Conservation (phyloP, 257 asterid species). For the Apocynum venetum region DNA sequence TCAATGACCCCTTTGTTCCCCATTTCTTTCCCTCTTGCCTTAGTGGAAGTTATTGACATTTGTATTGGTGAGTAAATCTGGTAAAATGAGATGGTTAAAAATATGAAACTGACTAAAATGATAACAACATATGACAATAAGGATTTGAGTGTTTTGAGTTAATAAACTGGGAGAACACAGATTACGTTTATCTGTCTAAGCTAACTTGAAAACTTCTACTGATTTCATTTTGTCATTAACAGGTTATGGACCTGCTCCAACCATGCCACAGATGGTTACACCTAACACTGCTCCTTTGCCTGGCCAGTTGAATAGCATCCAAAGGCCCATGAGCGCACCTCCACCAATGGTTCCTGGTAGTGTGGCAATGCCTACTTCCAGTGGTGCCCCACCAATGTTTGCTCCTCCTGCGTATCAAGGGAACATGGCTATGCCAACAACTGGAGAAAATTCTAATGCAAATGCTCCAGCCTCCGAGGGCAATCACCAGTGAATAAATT, state of each 20-base stretch:
- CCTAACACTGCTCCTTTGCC: slow-evolving; percentile 69
- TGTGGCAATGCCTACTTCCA: slow-evolving; percentile 41
- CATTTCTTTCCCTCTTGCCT: background rate
- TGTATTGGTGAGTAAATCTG: background rate
- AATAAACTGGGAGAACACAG: background rate
- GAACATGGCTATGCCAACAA: slow-evolving; percentile 38
- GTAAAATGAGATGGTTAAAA: background rate
- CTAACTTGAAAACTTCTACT: background rate
- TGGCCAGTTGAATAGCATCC: slow-evolving; percentile 68
- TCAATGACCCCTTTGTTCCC: background rate
- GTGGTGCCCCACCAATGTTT: slow-evolving; percentile 55
- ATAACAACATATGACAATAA: background rate
- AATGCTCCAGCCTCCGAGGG: slow-evolving; percentile 42
- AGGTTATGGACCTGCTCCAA: slow-evolving; percentile 51
- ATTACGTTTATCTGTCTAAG: background rate
- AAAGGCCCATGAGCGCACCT: slow-evolving; percentile 50
- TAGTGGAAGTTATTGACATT: background rate
- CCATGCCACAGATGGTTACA: slow-evolving; percentile 57
- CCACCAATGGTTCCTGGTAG: slow-evolving; percentile 61
- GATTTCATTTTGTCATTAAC: slow-evolving; percentile 12
- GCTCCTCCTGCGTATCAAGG: slow-evolving; percentile 46
- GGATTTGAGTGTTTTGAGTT: background rate
- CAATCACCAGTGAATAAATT: slow-evolving; percentile 29
- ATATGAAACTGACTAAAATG: background rate
- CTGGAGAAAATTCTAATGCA: slow-evolving; percentile 40